Evolutionary conservation across 2,329 filamentous ascomycete genomes (phyloP).

Genomic region (Aspergillus sp.): DNA sequence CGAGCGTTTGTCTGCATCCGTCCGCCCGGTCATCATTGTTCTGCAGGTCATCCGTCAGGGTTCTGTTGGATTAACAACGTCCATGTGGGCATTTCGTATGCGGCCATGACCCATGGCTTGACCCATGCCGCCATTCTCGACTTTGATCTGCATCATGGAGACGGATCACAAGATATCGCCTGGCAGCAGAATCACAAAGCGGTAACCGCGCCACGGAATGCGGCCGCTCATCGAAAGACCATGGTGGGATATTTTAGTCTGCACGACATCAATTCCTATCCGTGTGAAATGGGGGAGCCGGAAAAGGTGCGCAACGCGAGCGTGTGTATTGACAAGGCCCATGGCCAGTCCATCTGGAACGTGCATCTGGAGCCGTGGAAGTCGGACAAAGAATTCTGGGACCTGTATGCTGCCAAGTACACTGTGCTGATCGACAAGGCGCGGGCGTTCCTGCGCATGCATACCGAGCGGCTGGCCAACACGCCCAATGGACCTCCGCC

Average conservation of each 20-base stretch:
- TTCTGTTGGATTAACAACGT: slow-evolving; percentile 99
- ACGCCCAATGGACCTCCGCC: slow-evolving; percentile 62
- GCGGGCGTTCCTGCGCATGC: slow-evolving; percentile 70
- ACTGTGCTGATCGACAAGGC: slow-evolving; percentile 76
- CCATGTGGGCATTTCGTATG: slow-evolving; percentile 93
- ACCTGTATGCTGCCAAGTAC: slow-evolving; percentile 80
- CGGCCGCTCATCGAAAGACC: slow-evolving; percentile 74
- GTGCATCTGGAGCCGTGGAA: slow-evolving; percentile 90
- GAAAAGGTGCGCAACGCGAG: slow-evolving; percentile 94
- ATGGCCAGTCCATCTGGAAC: slow-evolving; percentile 95
- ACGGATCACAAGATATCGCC: slow-evolving; percentile 91
- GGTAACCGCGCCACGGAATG: slow-evolving; percentile 65
- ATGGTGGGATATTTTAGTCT: slow-evolving; percentile 95
- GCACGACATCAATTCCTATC: slow-evolving; percentile 98
- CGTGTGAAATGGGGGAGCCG: slow-evolving; percentile 89
- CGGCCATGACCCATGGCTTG: slow-evolving; percentile 76
- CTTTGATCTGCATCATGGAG: slow-evolving; percentile 88
- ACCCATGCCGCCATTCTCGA: slow-evolving; percentile 94
- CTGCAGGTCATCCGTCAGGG: slow-evolving; percentile 81
- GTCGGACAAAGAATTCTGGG: slow-evolving; percentile 82
- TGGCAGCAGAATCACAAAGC: slow-evolving; percentile 85
- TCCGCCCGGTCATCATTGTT: slow-evolving; percentile 95
- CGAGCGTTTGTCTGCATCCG: slow-evolving; percentile 90
- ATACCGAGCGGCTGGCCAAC: slow-evolving; percentile 66
- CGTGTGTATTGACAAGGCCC: slow-evolving; percentile 89